These are phyloP conservation scores for Lodderomyces metapsilosis DNA, from an alignment of 1,139 yeast genomes.

Conservation along the genomic window DNA sequence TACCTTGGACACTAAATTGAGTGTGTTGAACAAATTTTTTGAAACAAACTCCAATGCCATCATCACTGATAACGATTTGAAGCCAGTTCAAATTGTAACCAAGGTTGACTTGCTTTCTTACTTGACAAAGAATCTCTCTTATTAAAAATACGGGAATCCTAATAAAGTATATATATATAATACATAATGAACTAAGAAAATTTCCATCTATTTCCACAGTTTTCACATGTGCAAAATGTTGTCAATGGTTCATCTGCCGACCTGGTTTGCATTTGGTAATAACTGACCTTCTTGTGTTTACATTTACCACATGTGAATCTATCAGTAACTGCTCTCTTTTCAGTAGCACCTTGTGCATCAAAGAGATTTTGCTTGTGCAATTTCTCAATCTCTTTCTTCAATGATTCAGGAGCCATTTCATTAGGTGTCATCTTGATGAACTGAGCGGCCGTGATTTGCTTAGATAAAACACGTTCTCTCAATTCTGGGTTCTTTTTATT, in stretches of 20 bases:
- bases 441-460: conserved; percentile 61
- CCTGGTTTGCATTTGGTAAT: conserved; percentile 96
- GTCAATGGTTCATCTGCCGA: conserved; percentile 99
- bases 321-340: conserved; percentile 93
- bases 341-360: conserved; percentile 98
- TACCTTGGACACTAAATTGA: conserved; percentile 65
- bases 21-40: conserved; percentile 73
- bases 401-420: conserved; percentile 90
- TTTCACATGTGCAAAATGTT: conserved; percentile 96
- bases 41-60: conserved; percentile 87
- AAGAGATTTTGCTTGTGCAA: conserved; percentile 85
- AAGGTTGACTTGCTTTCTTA: conserved; percentile 81
- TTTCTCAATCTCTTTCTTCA: conserved; percentile 81
- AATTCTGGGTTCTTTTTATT: conserved; percentile 88
- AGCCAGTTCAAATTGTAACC: conserved; percentile 82
- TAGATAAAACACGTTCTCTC: conserved; percentile 63
- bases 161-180: conserved; percentile 5
- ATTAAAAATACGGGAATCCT: conserved; percentile 6
- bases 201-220: conserved; percentile 97
- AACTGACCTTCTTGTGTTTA: conserved; percentile 93
- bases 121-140: conserved; percentile 39
- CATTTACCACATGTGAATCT: conserved; percentile 97
- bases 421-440: conserved; percentile 83
- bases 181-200: conserved; percentile 44
- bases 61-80: conserved; percentile 68